Base-by-base conservation (phyloP, 139 green algal species). In the Chlorella sp. region DNA sequence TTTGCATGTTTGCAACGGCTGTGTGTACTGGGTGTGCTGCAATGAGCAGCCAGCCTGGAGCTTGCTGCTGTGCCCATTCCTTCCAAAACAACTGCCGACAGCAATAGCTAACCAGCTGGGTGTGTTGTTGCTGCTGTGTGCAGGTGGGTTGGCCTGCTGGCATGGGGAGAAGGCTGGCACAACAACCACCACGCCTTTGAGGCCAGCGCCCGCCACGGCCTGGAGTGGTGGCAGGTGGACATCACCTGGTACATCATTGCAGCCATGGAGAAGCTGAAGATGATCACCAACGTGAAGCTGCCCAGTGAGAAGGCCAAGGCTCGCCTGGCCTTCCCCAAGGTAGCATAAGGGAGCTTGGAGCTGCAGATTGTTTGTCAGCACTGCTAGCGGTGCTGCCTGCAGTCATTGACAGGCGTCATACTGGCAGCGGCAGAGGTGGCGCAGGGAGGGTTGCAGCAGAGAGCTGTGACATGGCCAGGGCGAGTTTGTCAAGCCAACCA, bases 241-340 rank as follows among this genome's bases (percentile, higher is more conserved):
- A 80, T 91, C 64, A 96, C 91, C 0, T 96, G 87, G 88, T 26
- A 77, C 34, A 76, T 92, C 71, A 89, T 96, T 55, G 72, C 49
- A 23, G 17, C 55, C 3, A 23, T 63, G 55, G 24, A 63, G 30
- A 63, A 63, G 69, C 24, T 95, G 32, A 90, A 90, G 14, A 81
- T 97, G 69, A 87, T 87, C 23, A 84, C 26, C 24, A 94, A 95
- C 66, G 77, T 97, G 32, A 96, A 95, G 84, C 88, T 97, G 75
- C 93, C 93, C 34, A 89, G 80, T 1, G 86, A 96, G 85, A 87
- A 85, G 69, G 90, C 95, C 79, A 93, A 92, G 83, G 79, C 77
- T 20, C 73, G 80, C 20, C 79, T 94, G 64, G 69, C 69, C 1
- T 74, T 88, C n/a, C n/a, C n/a, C n/a, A n/a, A 61, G 17, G 49